Conservation (phyloP, 2,329 filamentous ascomycete genomes). For the Dothistroma pini region DNA sequence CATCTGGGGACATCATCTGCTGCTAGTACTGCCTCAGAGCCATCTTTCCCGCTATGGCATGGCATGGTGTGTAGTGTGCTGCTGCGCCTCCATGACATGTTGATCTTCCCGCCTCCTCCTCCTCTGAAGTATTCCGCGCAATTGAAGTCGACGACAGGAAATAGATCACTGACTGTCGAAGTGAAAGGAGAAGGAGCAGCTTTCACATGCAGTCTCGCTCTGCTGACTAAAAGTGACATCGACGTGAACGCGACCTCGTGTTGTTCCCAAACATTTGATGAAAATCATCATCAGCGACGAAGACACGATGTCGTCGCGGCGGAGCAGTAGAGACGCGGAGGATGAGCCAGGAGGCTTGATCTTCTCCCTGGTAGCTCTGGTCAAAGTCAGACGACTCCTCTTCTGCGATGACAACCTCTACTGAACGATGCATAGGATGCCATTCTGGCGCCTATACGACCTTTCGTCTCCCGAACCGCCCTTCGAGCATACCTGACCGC, state of each 20-base stretch:
- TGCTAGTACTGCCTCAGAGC: background rate
- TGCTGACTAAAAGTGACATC: background rate
- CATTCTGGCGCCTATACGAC: slow-evolving; percentile 51
- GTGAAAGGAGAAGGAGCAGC: background rate
- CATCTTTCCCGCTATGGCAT: background rate
- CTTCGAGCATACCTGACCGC: slow-evolving; percentile 62
- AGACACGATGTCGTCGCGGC: slow-evolving; percentile 1
- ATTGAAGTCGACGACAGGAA: too few species aligned
- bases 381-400: slow-evolving; percentile 1
- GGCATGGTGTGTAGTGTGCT: background rate
- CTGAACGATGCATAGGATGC: slow-evolving; percentile 28
- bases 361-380: slow-evolving; percentile 2
- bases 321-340: slow-evolving; percentile 6
- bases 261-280: background rate
- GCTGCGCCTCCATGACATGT: background rate
- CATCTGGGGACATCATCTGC: background rate
- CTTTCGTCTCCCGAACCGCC: slow-evolving; percentile 59
- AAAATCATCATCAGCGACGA: background rate
- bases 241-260: background rate
- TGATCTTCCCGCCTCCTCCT: too few species aligned
- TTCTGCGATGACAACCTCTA: background rate
- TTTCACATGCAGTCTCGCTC: background rate
- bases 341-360: slow-evolving; percentile 14
- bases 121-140: too few species aligned
- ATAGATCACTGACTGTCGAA: background rate